These are phyloP conservation scores for Quercus bicolor DNA, from an alignment of 306 rosid species.

Conservation along the genomic window DNA sequence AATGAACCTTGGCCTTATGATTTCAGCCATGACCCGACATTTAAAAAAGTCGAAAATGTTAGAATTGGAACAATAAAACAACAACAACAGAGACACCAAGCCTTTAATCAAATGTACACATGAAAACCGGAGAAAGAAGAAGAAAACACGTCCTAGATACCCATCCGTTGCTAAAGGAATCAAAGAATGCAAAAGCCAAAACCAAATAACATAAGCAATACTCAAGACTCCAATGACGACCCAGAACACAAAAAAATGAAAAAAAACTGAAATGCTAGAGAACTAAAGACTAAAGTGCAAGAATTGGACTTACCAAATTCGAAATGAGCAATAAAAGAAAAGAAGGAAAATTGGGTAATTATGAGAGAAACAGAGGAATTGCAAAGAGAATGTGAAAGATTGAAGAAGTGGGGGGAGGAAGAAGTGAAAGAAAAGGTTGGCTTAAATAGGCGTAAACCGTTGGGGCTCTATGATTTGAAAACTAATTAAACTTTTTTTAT, in stretches of 20 bases:
- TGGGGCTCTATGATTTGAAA: constrained; percentile 18
- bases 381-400: not conserved
- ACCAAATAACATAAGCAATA: not conserved
- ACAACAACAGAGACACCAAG: not conserved
- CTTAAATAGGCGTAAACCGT: constrained; percentile 48
- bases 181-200: constrained; percentile 1
- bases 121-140: not conserved
- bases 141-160: not conserved
- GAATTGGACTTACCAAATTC: constrained; percentile 38
- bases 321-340: constrained; percentile 3
- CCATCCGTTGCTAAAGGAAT: not conserved
- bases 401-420: constrained; percentile 57
- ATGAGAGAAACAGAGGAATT: not conserved
- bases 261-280: constrained; percentile 18
- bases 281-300: not conserved
- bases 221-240: not conserved
- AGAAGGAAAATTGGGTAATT: not conserved
- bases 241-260: constrained; percentile 20
- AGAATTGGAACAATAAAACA: not conserved
- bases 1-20: not conserved
- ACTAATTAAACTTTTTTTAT: not conserved
- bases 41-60: not conserved
- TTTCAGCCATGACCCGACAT: not conserved
- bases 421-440: constrained; percentile 17
- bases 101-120: not conserved